These are phyloP conservation scores for Phytophthora sojae DNA, from an alignment of 352 stramenopile species.

Conservation along the genomic window DNA sequence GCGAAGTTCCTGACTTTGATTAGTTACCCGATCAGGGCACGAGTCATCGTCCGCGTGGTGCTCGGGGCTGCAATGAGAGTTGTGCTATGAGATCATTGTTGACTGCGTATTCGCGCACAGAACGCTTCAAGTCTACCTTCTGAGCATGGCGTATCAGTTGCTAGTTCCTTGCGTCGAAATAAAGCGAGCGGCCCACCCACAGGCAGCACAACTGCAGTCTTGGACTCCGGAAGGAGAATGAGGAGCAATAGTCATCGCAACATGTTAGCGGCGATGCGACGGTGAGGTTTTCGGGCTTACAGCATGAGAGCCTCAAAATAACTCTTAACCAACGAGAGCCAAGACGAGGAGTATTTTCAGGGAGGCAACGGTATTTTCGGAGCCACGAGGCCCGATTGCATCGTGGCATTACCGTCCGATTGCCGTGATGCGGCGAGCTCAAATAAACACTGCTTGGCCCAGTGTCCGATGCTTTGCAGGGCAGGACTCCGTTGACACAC, in stretches of 20 bases:
- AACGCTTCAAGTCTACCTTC: slow-evolving; percentile 20
- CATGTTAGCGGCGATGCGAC: background rate
- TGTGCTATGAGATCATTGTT: slow-evolving; percentile 7
- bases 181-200: slow-evolving; percentile 1
- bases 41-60: slow-evolving; percentile 34
- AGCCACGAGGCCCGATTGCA: background rate
- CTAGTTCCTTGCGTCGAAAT: background rate
- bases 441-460: background rate
- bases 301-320: slow-evolving; percentile 26
- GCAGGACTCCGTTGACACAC: background rate
- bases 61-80: slow-evolving; percentile 33
- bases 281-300: slow-evolving; percentile 17
- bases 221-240: slow-evolving; percentile 23
- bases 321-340: slow-evolving; percentile 16
- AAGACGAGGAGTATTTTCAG: slow-evolving; percentile 19
- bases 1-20: slow-evolving; percentile 48
- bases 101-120: background rate
- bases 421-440: background rate
- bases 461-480: slow-evolving; percentile 7
- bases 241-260: slow-evolving; percentile 8
- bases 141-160: slow-evolving; percentile 17
- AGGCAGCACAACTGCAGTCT: slow-evolving; percentile 11
- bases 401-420: background rate
- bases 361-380: slow-evolving; percentile 7
- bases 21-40: slow-evolving; percentile 42